Base-by-base conservation (phyloP, 2,329 filamentous ascomycete species). In the Aspergillus flavus region DNA sequence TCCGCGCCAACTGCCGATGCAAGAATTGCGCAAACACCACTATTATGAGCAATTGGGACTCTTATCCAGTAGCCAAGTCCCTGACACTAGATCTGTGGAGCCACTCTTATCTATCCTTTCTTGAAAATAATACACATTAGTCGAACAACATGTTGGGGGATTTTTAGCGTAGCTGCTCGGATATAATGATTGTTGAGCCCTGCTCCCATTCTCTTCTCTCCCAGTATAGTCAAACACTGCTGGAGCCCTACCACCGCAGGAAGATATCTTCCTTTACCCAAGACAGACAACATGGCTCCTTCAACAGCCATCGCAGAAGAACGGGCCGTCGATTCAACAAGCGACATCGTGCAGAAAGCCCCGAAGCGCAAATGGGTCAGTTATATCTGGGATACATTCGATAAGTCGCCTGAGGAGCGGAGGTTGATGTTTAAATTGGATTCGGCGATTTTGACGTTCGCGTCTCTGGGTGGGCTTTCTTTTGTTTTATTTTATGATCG, bases 311-410 rank as follows among this genome's bases (percentile, higher is more conserved):
- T 56, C 2, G 55, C 63, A 14, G 63, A 68, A 2, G 69, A 73
- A 26, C 56, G 64, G 4, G 63, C 61, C 7, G 34, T 64, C 11
- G 62, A 66, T 7, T 14, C 56, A 4, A 45, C 66, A 0, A 60
- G 59, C 11, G 62, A 63, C 7, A 23, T 69, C 10, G 59, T 73
- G 28, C 72, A 73, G 48, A 65, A 71, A 58, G 58, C 67, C 4
- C 67, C 65, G 3, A 79, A 78, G 65, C 66, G 73, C 10, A 83
- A 71, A 75, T 84, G 82, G 82, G 75, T 79, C 53, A 80, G 78
- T 65, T 85, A 84, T 61, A 72, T 86, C 53, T 85, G 83, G 83
- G 83, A 85, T 71, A 82, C 80, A 1, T 77, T 84, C 23, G 84
- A 85, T 67, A 85, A 85, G 65, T 78, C 80, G 1, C 81, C 79